Evolutionary conservation across 2,329 filamentous ascomycete genomes (phyloP).

Genomic region (Cordyceps cicadae): DNA sequence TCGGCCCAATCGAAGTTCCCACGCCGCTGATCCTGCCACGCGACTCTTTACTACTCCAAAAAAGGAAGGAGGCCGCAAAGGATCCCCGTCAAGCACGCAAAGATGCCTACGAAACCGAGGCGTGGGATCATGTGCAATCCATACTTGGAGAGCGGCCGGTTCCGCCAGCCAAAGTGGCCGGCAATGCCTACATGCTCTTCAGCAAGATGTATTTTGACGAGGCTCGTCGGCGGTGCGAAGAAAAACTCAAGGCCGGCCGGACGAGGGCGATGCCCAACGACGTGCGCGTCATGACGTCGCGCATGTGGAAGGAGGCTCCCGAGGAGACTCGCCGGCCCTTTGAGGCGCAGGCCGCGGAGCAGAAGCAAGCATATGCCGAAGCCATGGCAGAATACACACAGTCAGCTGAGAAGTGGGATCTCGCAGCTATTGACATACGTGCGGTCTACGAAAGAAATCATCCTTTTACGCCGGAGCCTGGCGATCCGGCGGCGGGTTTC

Average conservation of each 20-base stretch:
- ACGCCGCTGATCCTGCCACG: conserved; percentile 65
- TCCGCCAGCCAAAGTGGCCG: conserved; percentile 63
- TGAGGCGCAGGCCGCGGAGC: conserved; percentile 61
- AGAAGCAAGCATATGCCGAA: conserved; percentile 57
- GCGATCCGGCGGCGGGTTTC: not conserved
- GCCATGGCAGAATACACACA: conserved; percentile 52
- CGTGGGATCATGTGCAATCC: conserved; percentile 42
- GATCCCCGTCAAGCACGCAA: conserved; percentile 44
- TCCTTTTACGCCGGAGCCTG: conserved; percentile 30
- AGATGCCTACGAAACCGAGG: conserved; percentile 48
- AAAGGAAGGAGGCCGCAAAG: conserved; percentile 45
- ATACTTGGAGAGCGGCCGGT: conserved; percentile 66
- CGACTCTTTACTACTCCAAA: conserved; percentile 40
- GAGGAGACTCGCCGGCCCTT: conserved; percentile 69
- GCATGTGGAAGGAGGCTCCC: conserved; percentile 78
- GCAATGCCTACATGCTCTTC: conserved; percentile 84
- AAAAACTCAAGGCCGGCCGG: conserved; percentile 53
- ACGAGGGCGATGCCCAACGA: conserved; percentile 66
- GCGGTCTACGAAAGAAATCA: conserved; percentile 45
- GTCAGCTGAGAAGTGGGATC: conserved; percentile 64
- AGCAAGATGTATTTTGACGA: conserved; percentile 69
- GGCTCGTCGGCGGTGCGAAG: conserved; percentile 52
- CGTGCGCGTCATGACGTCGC: conserved; percentile 75
- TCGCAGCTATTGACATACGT: conserved; percentile 48
- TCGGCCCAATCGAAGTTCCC: conserved; percentile 73